Conservation (phyloP, 148 eudicot genomes). For the Simmondsia chinensis region DNA sequence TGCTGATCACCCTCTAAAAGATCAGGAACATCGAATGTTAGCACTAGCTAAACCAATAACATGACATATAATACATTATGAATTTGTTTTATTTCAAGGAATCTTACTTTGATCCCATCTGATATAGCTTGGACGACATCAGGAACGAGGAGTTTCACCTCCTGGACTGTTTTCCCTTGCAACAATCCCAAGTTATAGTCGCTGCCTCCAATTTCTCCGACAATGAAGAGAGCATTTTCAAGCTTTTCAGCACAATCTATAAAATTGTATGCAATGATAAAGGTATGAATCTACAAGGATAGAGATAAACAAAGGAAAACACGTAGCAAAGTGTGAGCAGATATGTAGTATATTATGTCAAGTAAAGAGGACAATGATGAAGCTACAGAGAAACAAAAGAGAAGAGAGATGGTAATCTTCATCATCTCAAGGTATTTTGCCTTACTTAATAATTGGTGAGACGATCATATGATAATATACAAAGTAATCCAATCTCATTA, state of each 20-base stretch:
- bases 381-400: too few species aligned
- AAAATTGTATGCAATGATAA: background rate
- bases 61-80: background rate
- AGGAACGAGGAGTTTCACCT: constrained; percentile 7
- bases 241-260: constrained; percentile 17
- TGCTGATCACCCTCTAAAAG: constrained; percentile 9
- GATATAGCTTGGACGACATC: constrained; percentile 17
- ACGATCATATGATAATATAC: background rate
- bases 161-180: constrained; percentile 11
- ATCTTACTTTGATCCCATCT: constrained; percentile 7
- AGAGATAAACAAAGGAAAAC: too few species aligned
- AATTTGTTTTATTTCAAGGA: background rate
- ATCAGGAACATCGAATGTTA: background rate
- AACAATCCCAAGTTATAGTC: constrained; percentile 18
- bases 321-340: too few species aligned
- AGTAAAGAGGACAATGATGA: too few species aligned
- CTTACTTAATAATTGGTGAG: too few species aligned
- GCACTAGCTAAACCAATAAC: background rate
- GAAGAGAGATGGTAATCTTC: too few species aligned
- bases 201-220: constrained; percentile 15
- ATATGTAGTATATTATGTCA: too few species aligned
- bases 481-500: background rate
- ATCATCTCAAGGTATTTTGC: too few species aligned
- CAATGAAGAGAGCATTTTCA: constrained; percentile 5
- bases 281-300: too few species aligned